Evolutionary conservation across 371 early-diverging fungal genomes (phyloP).

Genomic region (Chytridium lagenaria): DNA sequence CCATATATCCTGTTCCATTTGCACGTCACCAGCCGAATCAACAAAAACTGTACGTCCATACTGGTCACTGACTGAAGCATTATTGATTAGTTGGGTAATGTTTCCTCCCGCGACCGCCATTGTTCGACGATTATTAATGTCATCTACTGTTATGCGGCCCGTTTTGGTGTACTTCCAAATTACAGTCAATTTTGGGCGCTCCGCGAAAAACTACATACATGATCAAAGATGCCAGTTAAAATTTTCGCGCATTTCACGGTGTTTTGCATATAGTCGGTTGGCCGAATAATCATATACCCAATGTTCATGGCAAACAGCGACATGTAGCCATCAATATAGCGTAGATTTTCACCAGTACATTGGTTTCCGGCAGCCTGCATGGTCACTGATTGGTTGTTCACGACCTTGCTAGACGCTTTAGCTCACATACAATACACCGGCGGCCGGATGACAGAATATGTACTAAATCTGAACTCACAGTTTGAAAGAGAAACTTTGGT

Average conservation of each 20-base stretch:
- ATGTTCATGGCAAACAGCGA: background rate
- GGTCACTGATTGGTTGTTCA: background rate
- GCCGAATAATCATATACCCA: background rate
- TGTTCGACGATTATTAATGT: background rate
- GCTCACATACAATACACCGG: too few species aligned
- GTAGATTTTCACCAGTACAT: background rate
- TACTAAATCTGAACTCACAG: background rate
- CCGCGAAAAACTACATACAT: background rate
- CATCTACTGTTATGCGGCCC: background rate
- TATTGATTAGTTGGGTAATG: conserved; percentile 15
- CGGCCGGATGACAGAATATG: too few species aligned
- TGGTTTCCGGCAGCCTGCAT: background rate
- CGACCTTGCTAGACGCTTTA: too few species aligned
- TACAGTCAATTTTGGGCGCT: background rate
- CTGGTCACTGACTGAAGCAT: background rate
- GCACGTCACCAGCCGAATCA: background rate
- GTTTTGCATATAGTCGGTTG: conserved; percentile 6
- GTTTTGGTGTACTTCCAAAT: conserved; percentile 13
- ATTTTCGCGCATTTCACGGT: conserved; percentile 9
- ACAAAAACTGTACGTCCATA: background rate
- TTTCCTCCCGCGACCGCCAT: background rate
- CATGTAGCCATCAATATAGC: conserved; percentile 2
- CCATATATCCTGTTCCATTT: conserved; percentile 2
- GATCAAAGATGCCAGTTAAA: background rate
- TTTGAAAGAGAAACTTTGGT: background rate